Base-by-base conservation (phyloP, 805 yeast species). In the Barnettozyma siamensis region DNA sequence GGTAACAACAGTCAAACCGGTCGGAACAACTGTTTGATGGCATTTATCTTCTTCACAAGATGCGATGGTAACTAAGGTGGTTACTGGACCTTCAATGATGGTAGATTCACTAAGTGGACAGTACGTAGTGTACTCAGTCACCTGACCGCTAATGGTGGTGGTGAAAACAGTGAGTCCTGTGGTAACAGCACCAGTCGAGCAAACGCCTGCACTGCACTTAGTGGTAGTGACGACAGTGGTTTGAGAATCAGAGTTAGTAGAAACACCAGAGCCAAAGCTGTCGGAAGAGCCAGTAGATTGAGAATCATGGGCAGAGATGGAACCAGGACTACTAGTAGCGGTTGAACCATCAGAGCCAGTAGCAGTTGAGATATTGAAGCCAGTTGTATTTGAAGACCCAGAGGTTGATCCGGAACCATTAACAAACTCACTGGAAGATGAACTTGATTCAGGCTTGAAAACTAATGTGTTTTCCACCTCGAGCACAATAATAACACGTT, bases 81-180 rank as follows among this genome's bases (percentile, higher is more conserved):
- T 35, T 11, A 26, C 12, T 7, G 15, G 13, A 35, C 29, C 17
- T 19, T 35, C 29, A 15, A 32, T 35, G 8, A 17, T 11, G 20
- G 30, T 33, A 24, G 15, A 5, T 18, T 31, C 27, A 15, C 30
- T 16, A 17, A 48, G 27, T 38, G 52, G 50, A 18, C 52, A 48
- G 37, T 43, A 48, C 11, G 52, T 48, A 31, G 52, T 48, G 43
- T 48, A 48, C 15, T 18, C 55, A 10, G 72, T 72, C 28, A 40
- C 60, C 2, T 44, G 43, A 13, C 70, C 63, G 18, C 43, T 44
- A n/a, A 43, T 37, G 5, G 64, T 55, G 5, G n/a, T 31, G 5
- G 30, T 27, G 15, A 8, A 11, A 27, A 27, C n/a, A n/a, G 31
- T 10, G 27, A 26, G n/a, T 8, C 29, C 29, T 8, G 29, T 26